Conservation (phyloP, 2,329 filamentous ascomycete species). For the Alternaria solani region DNA sequence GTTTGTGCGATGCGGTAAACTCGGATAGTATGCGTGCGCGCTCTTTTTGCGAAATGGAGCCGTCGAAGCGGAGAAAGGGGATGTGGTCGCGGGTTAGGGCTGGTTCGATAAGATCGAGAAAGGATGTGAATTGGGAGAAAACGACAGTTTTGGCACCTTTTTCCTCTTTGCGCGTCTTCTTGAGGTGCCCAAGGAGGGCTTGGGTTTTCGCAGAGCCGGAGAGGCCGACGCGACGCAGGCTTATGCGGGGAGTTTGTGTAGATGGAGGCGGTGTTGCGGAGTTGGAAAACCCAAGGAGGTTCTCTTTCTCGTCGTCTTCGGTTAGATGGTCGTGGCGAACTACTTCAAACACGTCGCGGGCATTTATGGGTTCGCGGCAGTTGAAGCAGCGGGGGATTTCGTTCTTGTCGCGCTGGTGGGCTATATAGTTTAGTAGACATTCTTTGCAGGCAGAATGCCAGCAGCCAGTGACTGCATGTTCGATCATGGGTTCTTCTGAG, state of each 20-base stretch:
- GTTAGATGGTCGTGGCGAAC: conserved; percentile 75
- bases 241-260: conserved; percentile 59
- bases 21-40: conserved; percentile 79
- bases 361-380: conserved; percentile 83
- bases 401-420: conserved; percentile 80
- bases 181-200: conserved; percentile 78
- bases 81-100: conserved; percentile 77
- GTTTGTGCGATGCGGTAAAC: conserved; percentile 67
- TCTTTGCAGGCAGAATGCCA: conserved; percentile 98
- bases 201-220: conserved; percentile 89
- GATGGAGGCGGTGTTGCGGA: conserved; percentile 36
- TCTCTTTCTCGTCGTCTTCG: conserved; percentile 22
- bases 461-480: conserved; percentile 92
- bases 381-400: conserved; percentile 85
- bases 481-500: conserved; percentile 92
- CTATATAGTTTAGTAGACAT: conserved; percentile 88
- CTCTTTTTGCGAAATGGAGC: conserved; percentile 84
- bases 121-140: conserved; percentile 97
- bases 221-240: conserved; percentile 67
- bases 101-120: conserved; percentile 88
- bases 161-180: conserved; percentile 70
- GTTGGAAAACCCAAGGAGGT: conserved; percentile 23
- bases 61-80: conserved; percentile 85
- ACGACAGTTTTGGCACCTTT: conserved; percentile 84
- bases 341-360: conserved; percentile 90